Conservation (phyloP, 495 filamentous ascomycete genomes). For the Cetradonia linearis region DNA sequence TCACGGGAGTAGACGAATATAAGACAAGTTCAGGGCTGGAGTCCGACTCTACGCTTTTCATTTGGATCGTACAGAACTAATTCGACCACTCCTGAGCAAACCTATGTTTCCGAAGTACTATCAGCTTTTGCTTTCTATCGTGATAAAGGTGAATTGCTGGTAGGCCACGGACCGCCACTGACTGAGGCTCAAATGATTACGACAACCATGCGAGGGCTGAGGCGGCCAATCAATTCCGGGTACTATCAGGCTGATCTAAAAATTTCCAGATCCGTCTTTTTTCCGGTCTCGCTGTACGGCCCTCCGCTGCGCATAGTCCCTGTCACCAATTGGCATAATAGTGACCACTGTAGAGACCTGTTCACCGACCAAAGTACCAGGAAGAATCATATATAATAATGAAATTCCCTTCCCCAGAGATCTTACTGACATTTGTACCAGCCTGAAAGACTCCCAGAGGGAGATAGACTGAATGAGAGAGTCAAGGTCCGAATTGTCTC, state of each 20-base stretch:
- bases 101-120: background rate
- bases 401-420: too few relatives aligned
- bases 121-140: background rate
- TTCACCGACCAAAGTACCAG: background rate
- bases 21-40: background rate
- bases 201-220: background rate
- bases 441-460: background rate
- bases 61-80: background rate
- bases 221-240: background rate
- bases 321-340: too few relatives aligned
- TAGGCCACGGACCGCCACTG: background rate
- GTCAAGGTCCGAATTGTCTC: background rate
- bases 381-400: too few relatives aligned
- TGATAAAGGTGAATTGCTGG: too few relatives aligned
- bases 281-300: too few relatives aligned
- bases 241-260: background rate
- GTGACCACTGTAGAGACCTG: constrained; percentile 7
- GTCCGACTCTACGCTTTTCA: background rate
- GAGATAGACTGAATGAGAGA: background rate
- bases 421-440: background rate
- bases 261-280: background rate
- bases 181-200: background rate
- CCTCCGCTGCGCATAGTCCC: too few relatives aligned
- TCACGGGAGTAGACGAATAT: background rate
- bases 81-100: background rate